Conservation (phyloP, 768 basidiomycete species). For the Naematelia aurantialba region DNA sequence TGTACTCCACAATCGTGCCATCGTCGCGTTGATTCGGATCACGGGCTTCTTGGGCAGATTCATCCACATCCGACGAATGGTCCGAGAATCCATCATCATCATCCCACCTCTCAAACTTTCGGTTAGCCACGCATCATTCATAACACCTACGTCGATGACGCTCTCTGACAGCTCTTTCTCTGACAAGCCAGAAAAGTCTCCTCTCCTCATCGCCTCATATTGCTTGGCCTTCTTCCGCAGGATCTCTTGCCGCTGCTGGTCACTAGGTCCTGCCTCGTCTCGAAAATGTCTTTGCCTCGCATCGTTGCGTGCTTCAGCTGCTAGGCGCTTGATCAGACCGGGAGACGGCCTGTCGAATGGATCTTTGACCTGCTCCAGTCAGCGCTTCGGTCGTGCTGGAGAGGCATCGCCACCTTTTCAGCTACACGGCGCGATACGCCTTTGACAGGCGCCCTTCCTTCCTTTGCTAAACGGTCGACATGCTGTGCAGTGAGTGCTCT, state of each 20-base stretch:
- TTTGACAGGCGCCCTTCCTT: conserved; percentile 40
- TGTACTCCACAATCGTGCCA: conserved; percentile 38
- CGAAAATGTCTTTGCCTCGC: conserved; percentile 32
- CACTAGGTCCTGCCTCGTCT: conserved; percentile 33
- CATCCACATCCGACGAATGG: conserved; percentile 39
- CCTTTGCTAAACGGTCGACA: conserved; percentile 40
- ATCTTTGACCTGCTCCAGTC: conserved; percentile 36
- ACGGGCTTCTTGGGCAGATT: conserved; percentile 23
- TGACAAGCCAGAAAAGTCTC: conserved; percentile 39
- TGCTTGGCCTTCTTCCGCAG: conserved; percentile 44
- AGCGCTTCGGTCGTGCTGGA: neutral
- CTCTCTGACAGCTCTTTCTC: conserved; percentile 45
- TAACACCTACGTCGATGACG: conserved; percentile 41
- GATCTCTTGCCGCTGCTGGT: conserved; percentile 39
- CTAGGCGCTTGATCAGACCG: conserved; percentile 43
- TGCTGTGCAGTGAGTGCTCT: conserved; percentile 48
- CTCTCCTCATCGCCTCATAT: conserved; percentile 41
- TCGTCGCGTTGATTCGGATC: conserved; percentile 15
- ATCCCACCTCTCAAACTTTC: conserved; percentile 45
- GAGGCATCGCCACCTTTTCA: conserved; percentile 11
- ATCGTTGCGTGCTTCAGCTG: conserved; percentile 43
- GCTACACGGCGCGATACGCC: conserved; percentile 13
- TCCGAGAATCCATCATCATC: conserved; percentile 38
- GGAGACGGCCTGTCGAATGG: conserved; percentile 47
- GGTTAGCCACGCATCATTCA: neutral